phyloP scores from a whole-genome alignment of 148 eudicot species.

The Talinum fruticosum region DNA sequence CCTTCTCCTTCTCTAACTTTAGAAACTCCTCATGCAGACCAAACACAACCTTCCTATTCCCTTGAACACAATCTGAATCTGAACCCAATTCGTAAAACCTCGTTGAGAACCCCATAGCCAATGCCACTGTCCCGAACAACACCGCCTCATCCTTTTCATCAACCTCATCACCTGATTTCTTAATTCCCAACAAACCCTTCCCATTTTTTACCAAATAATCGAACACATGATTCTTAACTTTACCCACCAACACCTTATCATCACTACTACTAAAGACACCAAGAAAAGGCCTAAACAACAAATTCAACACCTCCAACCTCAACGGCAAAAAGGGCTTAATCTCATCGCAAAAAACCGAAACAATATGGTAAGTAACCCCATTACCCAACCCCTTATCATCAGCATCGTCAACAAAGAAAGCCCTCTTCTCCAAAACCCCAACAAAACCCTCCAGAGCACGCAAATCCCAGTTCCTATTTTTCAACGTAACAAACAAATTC shows the following conservation, averaged over 20 bases:
- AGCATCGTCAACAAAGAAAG: slow-evolving; percentile 43
- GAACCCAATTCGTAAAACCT: slow-evolving; percentile 67
- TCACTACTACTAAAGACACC: slow-evolving; percentile 41
- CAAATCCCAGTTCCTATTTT: slow-evolving; percentile 56
- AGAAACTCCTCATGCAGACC: slow-evolving; percentile 63
- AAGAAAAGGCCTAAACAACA: slow-evolving; percentile 54
- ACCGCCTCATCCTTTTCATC: slow-evolving; percentile 34
- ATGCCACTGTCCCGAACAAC: slow-evolving; percentile 50
- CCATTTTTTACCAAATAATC: slow-evolving; percentile 58
- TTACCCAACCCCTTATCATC: slow-evolving; percentile 44
- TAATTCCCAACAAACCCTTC: slow-evolving; percentile 41
- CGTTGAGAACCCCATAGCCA: slow-evolving; percentile 50
- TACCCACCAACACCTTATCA: slow-evolving; percentile 66
- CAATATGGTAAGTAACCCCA: slow-evolving; percentile 84
- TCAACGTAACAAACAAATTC: slow-evolving; percentile 49
- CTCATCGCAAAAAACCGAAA: slow-evolving; percentile 66
- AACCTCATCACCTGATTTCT: slow-evolving; percentile 36
- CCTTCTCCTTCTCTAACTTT: slow-evolving; percentile 81
- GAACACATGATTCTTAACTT: slow-evolving; percentile 61
- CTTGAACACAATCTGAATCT: slow-evolving; percentile 63
- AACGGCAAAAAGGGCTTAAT: slow-evolving; percentile 61
- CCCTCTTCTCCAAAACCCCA: slow-evolving; percentile 41
- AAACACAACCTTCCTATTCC: slow-evolving; percentile 76
- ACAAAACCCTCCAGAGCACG: slow-evolving; percentile 36
- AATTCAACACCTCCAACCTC: slow-evolving; percentile 44